Base-by-base conservation (phyloP, 129 eudicot genomes). In the Flaveria sonorensis region DNA sequence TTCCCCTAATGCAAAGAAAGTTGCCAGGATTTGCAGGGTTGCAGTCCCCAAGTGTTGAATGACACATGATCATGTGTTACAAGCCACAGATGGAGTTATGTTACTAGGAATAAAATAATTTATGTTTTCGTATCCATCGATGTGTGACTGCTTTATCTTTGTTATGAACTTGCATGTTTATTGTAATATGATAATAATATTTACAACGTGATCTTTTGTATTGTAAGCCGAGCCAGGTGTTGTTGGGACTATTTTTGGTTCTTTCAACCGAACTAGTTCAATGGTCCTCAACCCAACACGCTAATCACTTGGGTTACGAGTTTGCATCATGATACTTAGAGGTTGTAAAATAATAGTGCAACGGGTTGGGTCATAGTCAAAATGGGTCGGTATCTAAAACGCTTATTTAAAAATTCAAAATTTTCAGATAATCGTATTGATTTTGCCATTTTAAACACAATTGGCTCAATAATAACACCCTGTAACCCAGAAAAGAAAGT, bases 1-100 rank as follows among this genome's bases (percentile, higher is more conserved):
- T 70, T 72, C 84, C 39, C 84, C 87, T 56, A 74, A 75, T 53
- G 85, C 83, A 59, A 77, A 63, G 83, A 86, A 77, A 74, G 83
- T 86, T 47, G 81, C 87, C 32, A 73, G n/a, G 68, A 51, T 43
- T 62, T 86, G 87, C 61, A 70, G 76, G 72, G 73, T 86, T 39
- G 62, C 90, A 56, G n/a, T 52, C 68, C 83, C 87, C n/a, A 80
- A 68, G 68, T 83, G 90, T 63, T 86, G 71, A 77, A 10, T 26
- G 32, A 20, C 81, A 67, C 81, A 53, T 66, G 63, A 48, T 48
- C 73, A 36, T 65, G 28, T 43, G 79, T 24, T 28, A 15, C 40
- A 52, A 53, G 73, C 30, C 48, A 75, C 12, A 26, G 36, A 12
- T 74, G 16, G 15, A 26, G 57, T 52, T 10, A n/a, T 67, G 23